Conservation (phyloP, 495 filamentous ascomycete genomes). For the Penicillium chermesinum region DNA sequence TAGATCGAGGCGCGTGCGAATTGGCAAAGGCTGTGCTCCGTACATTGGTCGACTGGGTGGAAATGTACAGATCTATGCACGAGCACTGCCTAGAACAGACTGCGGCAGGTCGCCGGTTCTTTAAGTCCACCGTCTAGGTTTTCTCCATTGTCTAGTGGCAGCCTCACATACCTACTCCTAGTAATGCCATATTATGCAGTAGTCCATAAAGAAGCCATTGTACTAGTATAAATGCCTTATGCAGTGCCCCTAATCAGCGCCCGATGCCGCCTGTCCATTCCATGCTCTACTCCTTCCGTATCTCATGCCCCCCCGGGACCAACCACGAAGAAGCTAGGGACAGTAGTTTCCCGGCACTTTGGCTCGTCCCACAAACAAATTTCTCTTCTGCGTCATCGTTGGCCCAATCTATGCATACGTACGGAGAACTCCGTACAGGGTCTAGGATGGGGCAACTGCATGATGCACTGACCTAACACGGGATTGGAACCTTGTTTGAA, state of each 20-base stretch:
- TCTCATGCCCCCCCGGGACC: too few relatives aligned
- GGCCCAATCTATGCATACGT: background rate
- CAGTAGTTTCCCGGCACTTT: background rate
- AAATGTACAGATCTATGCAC: conserved; percentile 1
- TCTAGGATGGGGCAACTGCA: conserved; percentile 6
- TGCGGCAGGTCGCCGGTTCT: background rate
- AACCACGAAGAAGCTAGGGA: background rate
- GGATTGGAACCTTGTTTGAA: background rate
- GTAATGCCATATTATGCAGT: too few relatives aligned
- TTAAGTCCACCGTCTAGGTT: background rate
- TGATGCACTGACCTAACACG: background rate
- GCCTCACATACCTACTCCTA: too few relatives aligned
- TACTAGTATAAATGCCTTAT: too few relatives aligned
- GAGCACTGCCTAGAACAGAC: background rate
- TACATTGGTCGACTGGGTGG: too few relatives aligned
- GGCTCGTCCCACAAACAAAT: background rate
- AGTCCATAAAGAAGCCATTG: too few relatives aligned
- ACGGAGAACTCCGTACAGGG: conserved; percentile 18
- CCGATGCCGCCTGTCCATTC: too few relatives aligned
- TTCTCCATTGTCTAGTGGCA: too few relatives aligned
- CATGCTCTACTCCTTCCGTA: too few relatives aligned
- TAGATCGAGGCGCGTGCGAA: background rate
- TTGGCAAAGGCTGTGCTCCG: too few relatives aligned
- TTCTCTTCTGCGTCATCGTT: too few relatives aligned
- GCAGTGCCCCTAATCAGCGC: too few relatives aligned